Base-by-base conservation (phyloP, 805 yeast genomes). In the Wickerhamomyces bovis region DNA sequence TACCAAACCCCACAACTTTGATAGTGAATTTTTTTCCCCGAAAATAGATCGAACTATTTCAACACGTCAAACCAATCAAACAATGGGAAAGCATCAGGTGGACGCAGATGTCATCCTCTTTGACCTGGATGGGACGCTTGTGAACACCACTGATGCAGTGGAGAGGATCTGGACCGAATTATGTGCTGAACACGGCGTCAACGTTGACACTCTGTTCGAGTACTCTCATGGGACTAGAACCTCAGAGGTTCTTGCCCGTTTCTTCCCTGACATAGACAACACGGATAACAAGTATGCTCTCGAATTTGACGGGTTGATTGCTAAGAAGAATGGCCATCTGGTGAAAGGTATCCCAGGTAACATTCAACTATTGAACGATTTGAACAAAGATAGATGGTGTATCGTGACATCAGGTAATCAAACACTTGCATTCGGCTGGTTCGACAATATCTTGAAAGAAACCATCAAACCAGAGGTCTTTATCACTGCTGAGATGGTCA, bases 111-210 rank as follows among this genome's bases (percentile, higher is more conserved):
- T 60, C 15, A 48, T 56, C 53, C 76, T 85, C 52, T 88, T 88
- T 67, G 96, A 88, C 68, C 80, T 89, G 44, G 96, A 88, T 64
- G 96, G 96, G 45, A 88, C 96, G 25, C 71, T 88, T 61, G 88
- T 88, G 62, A 80, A 84, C 65, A 85, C 95, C 38, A 87, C 90
- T 49, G 81, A 80, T 46, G 88, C 94, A 49, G 86, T 87, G 52
- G 88, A 85, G 60, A 84, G 80, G 59, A 80, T 86, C 70, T 88
- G 95, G 95, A 77, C 77, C 58, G 83, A 80, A 49, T 76, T 85
- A 61, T 86, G 85, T 58, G 73, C 77, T 60, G 77, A 84, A 67
- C 80, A 88, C 51, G 77, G 76, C 61, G 81, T 83, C 47, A 79
- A 81, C 65, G 78, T 86, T 16, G 81, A 79, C 3, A 23, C 39